Evolutionary conservation across 805 yeast species (phyloP).

Genomic region (Metschnikowia proteae): DNA sequence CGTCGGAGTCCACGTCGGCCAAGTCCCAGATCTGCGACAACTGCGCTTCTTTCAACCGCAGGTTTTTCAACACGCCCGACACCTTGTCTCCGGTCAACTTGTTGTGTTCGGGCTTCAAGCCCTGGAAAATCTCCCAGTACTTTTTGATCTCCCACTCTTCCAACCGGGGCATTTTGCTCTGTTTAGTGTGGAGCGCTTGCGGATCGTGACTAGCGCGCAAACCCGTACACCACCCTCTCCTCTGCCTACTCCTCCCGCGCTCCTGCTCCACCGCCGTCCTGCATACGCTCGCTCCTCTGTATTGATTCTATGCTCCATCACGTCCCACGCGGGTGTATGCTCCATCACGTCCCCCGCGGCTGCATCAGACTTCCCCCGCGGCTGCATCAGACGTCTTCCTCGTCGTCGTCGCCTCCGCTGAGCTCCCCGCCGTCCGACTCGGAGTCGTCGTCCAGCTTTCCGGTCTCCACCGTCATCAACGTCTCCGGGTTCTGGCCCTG

Average conservation of each 20-base stretch:
- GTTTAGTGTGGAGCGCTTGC: background rate
- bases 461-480: slow-evolving; percentile 60
- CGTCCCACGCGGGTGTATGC: background rate
- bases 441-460: slow-evolving; percentile 52
- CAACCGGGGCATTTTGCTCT: slow-evolving; percentile 51
- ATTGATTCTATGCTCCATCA: too few relatives aligned
- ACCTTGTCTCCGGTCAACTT: slow-evolving; percentile 83
- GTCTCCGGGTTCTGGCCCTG: slow-evolving; percentile 48
- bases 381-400: background rate
- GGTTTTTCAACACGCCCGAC: slow-evolving; percentile 76
- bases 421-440: slow-evolving; percentile 52
- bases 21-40: slow-evolving; percentile 85
- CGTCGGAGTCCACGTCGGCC: slow-evolving; percentile 26
- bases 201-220: background rate
- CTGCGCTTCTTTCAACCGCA: slow-evolving; percentile 48
- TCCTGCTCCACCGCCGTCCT: too few relatives aligned
- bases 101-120: slow-evolving; percentile 77
- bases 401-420: slow-evolving; percentile 9
- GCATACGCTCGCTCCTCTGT: too few relatives aligned
- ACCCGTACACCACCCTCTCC: background rate
- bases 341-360: too few relatives aligned
- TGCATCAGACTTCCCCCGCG: too few relatives aligned
- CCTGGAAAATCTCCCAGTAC: slow-evolving; percentile 96
- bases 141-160: slow-evolving; percentile 96
- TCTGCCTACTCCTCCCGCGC: too few relatives aligned